Conservation (phyloP, 2,329 filamentous ascomycete genomes). For the Colletotrichum coccodes region DNA sequence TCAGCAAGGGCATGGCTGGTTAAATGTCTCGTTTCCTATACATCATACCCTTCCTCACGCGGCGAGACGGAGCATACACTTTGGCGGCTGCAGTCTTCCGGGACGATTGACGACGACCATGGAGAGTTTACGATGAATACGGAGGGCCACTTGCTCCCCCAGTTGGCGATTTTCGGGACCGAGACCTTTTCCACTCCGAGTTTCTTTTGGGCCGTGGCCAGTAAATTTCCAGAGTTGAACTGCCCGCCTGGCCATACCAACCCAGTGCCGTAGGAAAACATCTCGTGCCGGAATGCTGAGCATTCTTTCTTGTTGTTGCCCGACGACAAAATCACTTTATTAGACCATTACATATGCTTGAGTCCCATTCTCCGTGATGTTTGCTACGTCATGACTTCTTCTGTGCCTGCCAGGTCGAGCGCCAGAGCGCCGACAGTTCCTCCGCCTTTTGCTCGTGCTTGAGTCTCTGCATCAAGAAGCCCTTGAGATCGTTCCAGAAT, state of each 20-base stretch:
- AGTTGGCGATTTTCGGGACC: conserved; percentile 23
- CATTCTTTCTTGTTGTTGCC: conserved; percentile 38
- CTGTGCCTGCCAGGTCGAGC: conserved; percentile 72
- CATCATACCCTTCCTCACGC: conserved; percentile 24
- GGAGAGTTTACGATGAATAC: conserved; percentile 37
- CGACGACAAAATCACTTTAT: conserved; percentile 31
- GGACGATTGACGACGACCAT: conserved; percentile 38
- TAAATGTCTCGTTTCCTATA: conserved; percentile 42
- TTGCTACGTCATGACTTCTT: conserved; percentile 38
- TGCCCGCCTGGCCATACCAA: conserved; percentile 44
- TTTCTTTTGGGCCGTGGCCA: conserved; percentile 42
- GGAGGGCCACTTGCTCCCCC: conserved; percentile 35
- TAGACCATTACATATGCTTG: conserved; percentile 25
- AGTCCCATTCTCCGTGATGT: background rate
- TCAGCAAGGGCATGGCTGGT: conserved; percentile 70
- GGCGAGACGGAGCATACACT: conserved; percentile 35
- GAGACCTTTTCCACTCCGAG: conserved; percentile 27
- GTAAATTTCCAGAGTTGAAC: conserved; percentile 44
- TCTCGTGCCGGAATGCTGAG: conserved; percentile 42
- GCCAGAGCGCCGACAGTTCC: conserved; percentile 75
- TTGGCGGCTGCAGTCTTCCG: conserved; percentile 36
- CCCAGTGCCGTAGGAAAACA: conserved; percentile 39
- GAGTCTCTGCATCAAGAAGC: conserved; percentile 82
- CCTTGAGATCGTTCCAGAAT: conserved; percentile 89
- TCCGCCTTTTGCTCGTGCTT: conserved; percentile 75